Conservation (phyloP, 495 filamentous ascomycete genomes). For the Sphaerosporella brunnea region DNA sequence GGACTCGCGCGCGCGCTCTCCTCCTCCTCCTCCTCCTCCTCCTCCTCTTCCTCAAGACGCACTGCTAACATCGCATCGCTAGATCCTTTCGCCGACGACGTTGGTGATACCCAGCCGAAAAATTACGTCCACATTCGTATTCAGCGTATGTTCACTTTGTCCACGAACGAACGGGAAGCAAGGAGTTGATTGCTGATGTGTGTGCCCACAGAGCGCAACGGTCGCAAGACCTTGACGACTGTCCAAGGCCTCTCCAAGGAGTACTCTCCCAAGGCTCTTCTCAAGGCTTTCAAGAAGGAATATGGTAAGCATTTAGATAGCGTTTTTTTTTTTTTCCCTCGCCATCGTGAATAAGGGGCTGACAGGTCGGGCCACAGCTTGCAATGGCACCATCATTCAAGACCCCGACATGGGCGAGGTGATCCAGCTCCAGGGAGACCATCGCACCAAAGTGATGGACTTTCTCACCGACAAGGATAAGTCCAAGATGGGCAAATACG, state of each 20-base stretch:
- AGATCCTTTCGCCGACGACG: constrained; percentile 99
- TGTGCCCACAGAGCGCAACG: constrained; percentile 74
- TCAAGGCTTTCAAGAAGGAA: constrained; percentile 99
- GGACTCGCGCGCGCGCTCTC: too few species aligned
- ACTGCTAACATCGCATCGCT: constrained; percentile 14
- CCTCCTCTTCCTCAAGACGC: too few species aligned
- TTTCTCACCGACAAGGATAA: constrained; percentile 92
- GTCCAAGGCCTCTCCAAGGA: constrained; percentile 96
- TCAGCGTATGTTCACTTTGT: constrained; percentile 57
- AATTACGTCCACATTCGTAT: constrained; percentile 99
- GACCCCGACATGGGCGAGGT: constrained; percentile 98
- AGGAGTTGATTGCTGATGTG: constrained; percentile 8
- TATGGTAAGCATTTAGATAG: too few species aligned
- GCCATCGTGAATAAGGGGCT: background rate
- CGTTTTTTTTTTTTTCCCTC: constrained; percentile 25
- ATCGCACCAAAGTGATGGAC: constrained; percentile 95
- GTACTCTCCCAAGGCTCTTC: constrained; percentile 97
- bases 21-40: too few species aligned
- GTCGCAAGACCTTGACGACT: constrained; percentile 99
- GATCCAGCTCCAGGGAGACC: constrained; percentile 98
- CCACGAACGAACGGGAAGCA: constrained; percentile 4
- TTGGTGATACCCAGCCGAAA: constrained; percentile 94
- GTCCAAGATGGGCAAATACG: constrained; percentile 53
- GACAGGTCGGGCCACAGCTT: constrained; percentile 41
- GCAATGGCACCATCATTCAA: constrained; percentile 99